A percentile compares a stretch with the other conserved stretches of the same genome.
Evolutionary conservation across 2,329 filamentous ascomycete genomes (phyloP).

Genomic region (Zasmidium citrigriseum): DNA sequence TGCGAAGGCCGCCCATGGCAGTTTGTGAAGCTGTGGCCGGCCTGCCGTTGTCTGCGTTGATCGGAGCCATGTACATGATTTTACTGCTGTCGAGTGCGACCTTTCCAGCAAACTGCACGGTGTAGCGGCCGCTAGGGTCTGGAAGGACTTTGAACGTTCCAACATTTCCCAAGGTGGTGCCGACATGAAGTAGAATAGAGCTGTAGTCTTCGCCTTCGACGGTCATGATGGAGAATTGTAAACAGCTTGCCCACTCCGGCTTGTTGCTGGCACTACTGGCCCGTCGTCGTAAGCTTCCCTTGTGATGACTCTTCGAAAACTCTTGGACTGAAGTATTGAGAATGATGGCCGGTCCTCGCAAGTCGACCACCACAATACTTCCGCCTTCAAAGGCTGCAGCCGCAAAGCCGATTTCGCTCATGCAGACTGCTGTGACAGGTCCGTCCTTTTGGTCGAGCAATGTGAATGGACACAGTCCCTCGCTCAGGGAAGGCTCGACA

Average conservation of each 20-base stretch:
- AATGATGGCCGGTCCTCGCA: constrained; percentile 84
- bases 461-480: constrained; percentile 77
- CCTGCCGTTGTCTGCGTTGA: constrained; percentile 75
- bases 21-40: constrained; percentile 74
- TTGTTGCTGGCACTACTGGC: constrained; percentile 50
- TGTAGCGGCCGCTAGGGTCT: constrained; percentile 66
- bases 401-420: constrained; percentile 92
- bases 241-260: constrained; percentile 73
- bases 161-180: constrained; percentile 80
- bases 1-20: constrained; percentile 74
- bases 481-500: constrained; percentile 71
- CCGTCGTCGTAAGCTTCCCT: constrained; percentile 66
- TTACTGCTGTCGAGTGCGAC: constrained; percentile 61
- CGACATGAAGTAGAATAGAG: constrained; percentile 88
- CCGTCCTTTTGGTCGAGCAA: constrained; percentile 84
- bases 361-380: constrained; percentile 77
- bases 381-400: constrained; percentile 84
- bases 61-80: constrained; percentile 75
- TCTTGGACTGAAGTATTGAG: constrained; percentile 72
- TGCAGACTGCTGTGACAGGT: constrained; percentile 73
- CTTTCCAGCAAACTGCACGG: constrained; percentile 69
- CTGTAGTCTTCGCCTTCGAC: constrained; percentile 93
- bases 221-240: constrained; percentile 93
- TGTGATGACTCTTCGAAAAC: constrained; percentile 74
- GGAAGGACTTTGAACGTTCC: constrained; percentile 90